phyloP scores from a whole-genome alignment of 2,329 filamentous ascomycete species.

The Phialocephala sp. region DNA sequence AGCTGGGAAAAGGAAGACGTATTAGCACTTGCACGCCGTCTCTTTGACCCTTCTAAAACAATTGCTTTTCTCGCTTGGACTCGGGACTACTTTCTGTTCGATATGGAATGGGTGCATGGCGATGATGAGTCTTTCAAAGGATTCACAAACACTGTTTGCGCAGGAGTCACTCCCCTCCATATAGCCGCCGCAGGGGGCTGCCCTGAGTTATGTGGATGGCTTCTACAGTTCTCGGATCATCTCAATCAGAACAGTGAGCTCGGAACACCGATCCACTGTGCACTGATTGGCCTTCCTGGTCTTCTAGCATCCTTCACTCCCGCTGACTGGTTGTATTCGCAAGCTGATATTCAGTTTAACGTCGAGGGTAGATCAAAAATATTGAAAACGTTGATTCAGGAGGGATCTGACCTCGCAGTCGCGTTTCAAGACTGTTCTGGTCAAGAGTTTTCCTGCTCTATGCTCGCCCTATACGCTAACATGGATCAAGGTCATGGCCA shows the following conservation, averaged over 20 bases:
- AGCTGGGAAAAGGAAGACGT: background rate
- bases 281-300: background rate
- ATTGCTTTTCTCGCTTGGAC: background rate
- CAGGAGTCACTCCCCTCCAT: background rate
- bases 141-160: background rate
- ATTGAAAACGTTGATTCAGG: too few species aligned
- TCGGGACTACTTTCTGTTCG: background rate
- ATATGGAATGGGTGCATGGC: too few species aligned
- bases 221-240: background rate
- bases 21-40: background rate
- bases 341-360: background rate
- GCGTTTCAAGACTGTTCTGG: too few species aligned
- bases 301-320: too few species aligned
- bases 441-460: too few species aligned
- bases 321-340: background rate
- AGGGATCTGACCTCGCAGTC: too few species aligned
- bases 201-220: background rate
- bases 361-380: too few species aligned
- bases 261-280: background rate
- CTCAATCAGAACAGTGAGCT: background rate
- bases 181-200: background rate
- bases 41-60: background rate
- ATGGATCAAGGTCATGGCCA: too few species aligned
- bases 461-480: too few species aligned
- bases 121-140: too few species aligned